These are phyloP conservation scores for Trichoderma parareesei DNA, from an alignment of 495 filamentous ascomycete species.

Conservation along the genomic window DNA sequence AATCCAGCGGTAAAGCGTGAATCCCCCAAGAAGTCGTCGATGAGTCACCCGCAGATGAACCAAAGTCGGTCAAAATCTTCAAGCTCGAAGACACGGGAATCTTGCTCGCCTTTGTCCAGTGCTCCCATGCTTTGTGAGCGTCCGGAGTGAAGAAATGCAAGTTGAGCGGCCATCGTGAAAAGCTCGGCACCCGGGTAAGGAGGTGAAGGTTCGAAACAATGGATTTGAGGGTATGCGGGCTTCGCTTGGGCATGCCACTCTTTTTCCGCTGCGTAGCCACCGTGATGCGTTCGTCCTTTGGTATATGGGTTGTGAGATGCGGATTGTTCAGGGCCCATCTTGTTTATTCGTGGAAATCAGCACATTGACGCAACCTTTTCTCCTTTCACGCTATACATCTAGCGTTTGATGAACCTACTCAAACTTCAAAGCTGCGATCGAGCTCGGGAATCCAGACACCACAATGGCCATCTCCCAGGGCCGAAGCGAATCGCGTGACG, in stretches of 20 bases:
- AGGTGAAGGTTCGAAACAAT: conserved; percentile 70
- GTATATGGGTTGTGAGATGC: conserved; percentile 64
- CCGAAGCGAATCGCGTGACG: conserved; percentile 52
- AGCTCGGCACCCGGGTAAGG: conserved; percentile 67
- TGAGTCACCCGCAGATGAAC: conserved; percentile 12
- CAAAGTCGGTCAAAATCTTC: conserved; percentile 49
- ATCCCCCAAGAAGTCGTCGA: conserved; percentile 32
- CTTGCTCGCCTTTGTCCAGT: conserved; percentile 44
- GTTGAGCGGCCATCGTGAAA: conserved; percentile 71
- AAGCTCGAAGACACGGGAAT: conserved; percentile 43
- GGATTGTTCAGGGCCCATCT: conserved; percentile 94
- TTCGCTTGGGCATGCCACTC: conserved; percentile 40
- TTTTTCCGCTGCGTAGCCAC: conserved; percentile 27
- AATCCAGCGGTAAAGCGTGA: conserved; percentile 56
- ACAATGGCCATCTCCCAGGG: conserved; percentile 93
- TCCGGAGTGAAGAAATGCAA: conserved; percentile 73
- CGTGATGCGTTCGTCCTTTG: conserved; percentile 44
- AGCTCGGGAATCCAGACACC: conserved; percentile 81
- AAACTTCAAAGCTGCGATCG: conserved; percentile 84
- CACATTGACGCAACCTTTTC: not conserved
- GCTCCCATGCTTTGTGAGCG: conserved; percentile 58
- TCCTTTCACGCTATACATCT: conserved; percentile 1
- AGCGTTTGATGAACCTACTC: conserved; percentile 55
- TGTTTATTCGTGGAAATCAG: no score
- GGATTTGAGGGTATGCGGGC: conserved; percentile 49